A percentile compares a stretch with the other conserved stretches of the same genome.
phyloP scores from a whole-genome alignment of 495 filamentous ascomycete species.

The Aspergillus leporis region DNA sequence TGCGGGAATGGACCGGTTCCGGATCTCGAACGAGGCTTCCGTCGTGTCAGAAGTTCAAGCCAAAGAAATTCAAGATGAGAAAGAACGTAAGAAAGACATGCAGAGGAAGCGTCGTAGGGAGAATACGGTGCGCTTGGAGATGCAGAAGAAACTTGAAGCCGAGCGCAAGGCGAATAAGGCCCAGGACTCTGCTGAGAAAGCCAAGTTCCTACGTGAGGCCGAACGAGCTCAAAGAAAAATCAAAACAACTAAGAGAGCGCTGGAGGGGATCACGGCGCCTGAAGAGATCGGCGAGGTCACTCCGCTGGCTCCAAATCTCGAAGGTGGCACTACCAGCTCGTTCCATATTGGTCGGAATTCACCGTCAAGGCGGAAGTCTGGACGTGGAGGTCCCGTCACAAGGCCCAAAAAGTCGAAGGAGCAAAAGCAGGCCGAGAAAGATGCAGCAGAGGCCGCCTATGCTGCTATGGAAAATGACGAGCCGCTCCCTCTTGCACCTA shows the following conservation, averaged over 20 bases:
- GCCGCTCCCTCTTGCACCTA: constrained; percentile 58
- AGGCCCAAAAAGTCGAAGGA: constrained; percentile 89
- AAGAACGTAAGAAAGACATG: constrained; percentile 99
- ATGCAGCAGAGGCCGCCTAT: constrained; percentile 85
- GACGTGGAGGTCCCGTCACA: constrained; percentile 58
- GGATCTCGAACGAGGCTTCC: constrained; percentile 58
- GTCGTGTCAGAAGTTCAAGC: constrained; percentile 84
- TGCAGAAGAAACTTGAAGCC: constrained; percentile 82
- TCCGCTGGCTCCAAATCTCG: constrained; percentile 75
- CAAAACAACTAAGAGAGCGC: constrained; percentile 74
- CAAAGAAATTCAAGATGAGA: constrained; percentile 89
- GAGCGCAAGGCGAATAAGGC: constrained; percentile 71
- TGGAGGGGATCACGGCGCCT: constrained; percentile 80
- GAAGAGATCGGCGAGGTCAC: constrained; percentile 77
- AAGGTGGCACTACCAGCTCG: constrained; percentile 83
- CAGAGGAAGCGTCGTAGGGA: constrained; percentile 96
- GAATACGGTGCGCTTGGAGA: constrained; percentile 84
- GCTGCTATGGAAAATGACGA: constrained; percentile 84
- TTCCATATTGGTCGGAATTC: constrained; percentile 70
- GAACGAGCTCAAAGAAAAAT: constrained; percentile 87
- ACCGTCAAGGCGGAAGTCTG: constrained; percentile 64
- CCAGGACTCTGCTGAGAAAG: constrained; percentile 75
- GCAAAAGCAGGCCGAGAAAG: constrained; percentile 94
- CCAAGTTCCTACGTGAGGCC: constrained; percentile 75
- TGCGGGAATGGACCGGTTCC: constrained; percentile 54